These are phyloP conservation scores for Suhomyces emberorum DNA, from an alignment of 805 yeast genomes.

Conservation along the genomic window DNA sequence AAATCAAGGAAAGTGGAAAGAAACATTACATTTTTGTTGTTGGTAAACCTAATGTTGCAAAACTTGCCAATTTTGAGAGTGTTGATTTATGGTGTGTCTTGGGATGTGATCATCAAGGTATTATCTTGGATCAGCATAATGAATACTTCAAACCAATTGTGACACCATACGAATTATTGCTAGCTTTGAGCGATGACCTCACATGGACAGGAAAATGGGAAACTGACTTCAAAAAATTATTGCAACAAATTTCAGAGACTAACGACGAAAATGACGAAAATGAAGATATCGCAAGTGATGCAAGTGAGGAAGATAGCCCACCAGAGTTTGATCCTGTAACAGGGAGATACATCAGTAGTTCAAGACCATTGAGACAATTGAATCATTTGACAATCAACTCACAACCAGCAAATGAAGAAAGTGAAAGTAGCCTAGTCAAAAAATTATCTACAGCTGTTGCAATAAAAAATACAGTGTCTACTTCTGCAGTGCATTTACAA, in stretches of 20 bases:
- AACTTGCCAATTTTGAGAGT: slow-evolving; percentile 92
- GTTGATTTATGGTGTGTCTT: slow-evolving; percentile 91
- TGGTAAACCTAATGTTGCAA: slow-evolving; percentile 97
- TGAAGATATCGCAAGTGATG: slow-evolving; percentile 23
- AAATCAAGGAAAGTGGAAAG: slow-evolving; percentile 74
- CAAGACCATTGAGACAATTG: slow-evolving; percentile 70
- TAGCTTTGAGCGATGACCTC: slow-evolving; percentile 74
- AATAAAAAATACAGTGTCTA: slow-evolving; percentile 77
- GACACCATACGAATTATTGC: slow-evolving; percentile 85
- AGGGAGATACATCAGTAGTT: slow-evolving; percentile 64
- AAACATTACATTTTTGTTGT: slow-evolving; percentile 93
- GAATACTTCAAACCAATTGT: slow-evolving; percentile 88
- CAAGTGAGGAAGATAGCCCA: slow-evolving; percentile 46
- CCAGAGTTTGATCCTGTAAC: slow-evolving; percentile 90
- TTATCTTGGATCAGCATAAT: slow-evolving; percentile 71
- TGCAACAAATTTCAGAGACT: slow-evolving; percentile 37
- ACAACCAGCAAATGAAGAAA: slow-evolving; percentile 18
- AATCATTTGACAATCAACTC: slow-evolving; percentile 62
- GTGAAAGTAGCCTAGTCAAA: slow-evolving; percentile 44
- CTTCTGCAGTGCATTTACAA: slow-evolving; percentile 78
- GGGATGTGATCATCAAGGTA: slow-evolving; percentile 94
- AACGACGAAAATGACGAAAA: slow-evolving; percentile 33
- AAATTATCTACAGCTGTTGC: slow-evolving; percentile 57
- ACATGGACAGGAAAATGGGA: slow-evolving; percentile 95
- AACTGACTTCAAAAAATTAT: slow-evolving; percentile 63